phyloP scores from a whole-genome alignment of 2,329 filamentous ascomycete species.

The Pseudocercospora crystallina region DNA sequence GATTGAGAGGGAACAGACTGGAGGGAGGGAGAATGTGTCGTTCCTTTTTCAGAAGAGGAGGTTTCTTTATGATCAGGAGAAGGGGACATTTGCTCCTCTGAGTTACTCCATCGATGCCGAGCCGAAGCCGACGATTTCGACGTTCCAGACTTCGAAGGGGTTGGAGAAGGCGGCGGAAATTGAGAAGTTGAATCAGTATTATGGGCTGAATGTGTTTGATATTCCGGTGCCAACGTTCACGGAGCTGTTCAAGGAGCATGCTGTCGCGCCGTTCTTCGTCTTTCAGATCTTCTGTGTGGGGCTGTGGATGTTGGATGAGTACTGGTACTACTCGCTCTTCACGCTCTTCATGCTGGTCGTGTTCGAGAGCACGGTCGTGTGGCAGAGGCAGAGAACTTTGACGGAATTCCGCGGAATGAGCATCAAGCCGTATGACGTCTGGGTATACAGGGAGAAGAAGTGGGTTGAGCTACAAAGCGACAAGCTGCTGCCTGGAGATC shows the following conservation, averaged over 20 bases:
- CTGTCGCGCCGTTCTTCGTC: conserved; percentile 97
- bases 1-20: conserved; percentile 73
- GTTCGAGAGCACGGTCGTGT: conserved; percentile 98
- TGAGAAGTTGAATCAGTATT: conserved; percentile 80
- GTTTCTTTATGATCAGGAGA: conserved; percentile 76
- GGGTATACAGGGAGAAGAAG: conserved; percentile 81
- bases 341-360: conserved; percentile 97
- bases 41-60: conserved; percentile 98
- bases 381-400: conserved; percentile 94
- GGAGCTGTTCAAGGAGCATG: conserved; percentile 96
- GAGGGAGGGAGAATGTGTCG: conserved; percentile 73
- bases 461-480: conserved; percentile 91
- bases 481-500: conserved; percentile 85
- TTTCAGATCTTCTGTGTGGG: conserved; percentile 99
- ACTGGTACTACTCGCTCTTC: conserved; percentile 99
- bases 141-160: conserved; percentile 79
- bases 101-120: conserved; percentile 80
- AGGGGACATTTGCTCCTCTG: conserved; percentile 76
- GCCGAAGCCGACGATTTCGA: conserved; percentile 73
- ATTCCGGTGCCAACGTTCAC: conserved; percentile 95
- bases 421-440: conserved; percentile 96
- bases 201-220: conserved; percentile 94
- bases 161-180: conserved; percentile 74
- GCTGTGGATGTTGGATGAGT: conserved; percentile 97
- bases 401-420: conserved; percentile 98